A percentile compares a stretch with the other conserved stretches of the same genome.
Evolutionary conservation across 352 stramenopile species (phyloP).

Genomic region (Globisporangium spinosum): DNA sequence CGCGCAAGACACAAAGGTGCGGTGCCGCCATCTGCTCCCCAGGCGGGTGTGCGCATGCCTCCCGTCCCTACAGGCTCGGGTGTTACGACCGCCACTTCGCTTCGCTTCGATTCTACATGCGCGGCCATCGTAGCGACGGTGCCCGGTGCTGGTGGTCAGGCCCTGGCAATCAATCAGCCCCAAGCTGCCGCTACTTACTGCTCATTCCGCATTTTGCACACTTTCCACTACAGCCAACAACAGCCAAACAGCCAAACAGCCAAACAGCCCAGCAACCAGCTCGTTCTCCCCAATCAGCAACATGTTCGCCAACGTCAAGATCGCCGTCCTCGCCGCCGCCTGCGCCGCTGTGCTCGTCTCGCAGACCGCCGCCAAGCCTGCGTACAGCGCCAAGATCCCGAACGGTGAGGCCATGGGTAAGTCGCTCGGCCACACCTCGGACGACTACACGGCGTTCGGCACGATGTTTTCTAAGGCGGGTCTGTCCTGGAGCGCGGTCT

Average conservation of each 20-base stretch:
- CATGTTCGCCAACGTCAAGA: conserved; percentile 16
- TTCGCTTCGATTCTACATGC: conserved; percentile 5
- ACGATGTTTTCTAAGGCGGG: conserved; percentile 36
- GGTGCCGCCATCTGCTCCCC: conserved; percentile 15
- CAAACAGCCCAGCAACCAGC: not conserved
- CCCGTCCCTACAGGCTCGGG: not conserved
- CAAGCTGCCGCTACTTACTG: not conserved
- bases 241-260: not conserved
- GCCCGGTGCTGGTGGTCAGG: not conserved
- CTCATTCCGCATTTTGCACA: conserved; percentile 16
- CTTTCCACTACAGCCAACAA: not conserved
- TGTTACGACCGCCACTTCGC: not conserved
- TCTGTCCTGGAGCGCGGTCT: conserved; percentile 36
- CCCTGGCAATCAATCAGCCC: not conserved
- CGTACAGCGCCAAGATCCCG: conserved; percentile 29
- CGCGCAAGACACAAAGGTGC: conserved; percentile 7
- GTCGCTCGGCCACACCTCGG: conserved; percentile 30
- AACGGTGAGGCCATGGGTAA: conserved; percentile 46
- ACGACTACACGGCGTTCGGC: conserved; percentile 46
- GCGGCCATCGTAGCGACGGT: not conserved
- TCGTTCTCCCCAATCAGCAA: not conserved
- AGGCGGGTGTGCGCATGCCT: not conserved
- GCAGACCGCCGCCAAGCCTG: not conserved
- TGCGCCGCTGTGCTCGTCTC: conserved; percentile 7
- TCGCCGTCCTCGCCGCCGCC: conserved; percentile 6